Percentiles rank a stretch among this genome's conserved stretches.
Conservation (phyloP, 768 basidiomycete species). For the Steccherinum ochraceum region DNA sequence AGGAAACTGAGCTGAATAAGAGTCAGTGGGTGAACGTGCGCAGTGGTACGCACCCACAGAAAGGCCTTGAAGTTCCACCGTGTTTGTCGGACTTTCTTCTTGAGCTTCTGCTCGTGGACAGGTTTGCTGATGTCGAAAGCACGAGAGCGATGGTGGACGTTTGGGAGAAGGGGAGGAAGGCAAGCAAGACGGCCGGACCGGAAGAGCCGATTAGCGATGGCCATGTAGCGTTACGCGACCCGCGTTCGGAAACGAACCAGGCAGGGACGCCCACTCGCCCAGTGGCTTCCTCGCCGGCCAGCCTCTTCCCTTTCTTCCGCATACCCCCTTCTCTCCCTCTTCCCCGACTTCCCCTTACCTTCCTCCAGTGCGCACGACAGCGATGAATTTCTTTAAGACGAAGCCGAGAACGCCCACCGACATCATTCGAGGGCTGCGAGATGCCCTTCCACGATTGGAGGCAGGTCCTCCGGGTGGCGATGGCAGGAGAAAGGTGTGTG, state of each 20-base stretch:
- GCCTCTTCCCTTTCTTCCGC: too few relatives aligned
- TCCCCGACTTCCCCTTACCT: neutral
- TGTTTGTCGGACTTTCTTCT: neutral
- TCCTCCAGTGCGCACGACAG: neutral
- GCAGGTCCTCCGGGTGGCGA: constrained; percentile 68
- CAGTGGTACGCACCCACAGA: too few relatives aligned
- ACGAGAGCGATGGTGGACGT: neutral
- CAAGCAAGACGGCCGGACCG: neutral
- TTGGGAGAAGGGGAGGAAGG: neutral
- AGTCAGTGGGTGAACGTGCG: neutral
- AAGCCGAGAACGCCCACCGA: constrained; percentile 86
- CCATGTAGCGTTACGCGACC: neutral
- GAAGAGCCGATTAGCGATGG: neutral
- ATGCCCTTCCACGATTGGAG: constrained; percentile 75
- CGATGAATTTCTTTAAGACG: constrained; percentile 95
- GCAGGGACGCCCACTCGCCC: neutral
- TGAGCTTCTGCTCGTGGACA: neutral
- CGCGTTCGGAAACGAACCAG: neutral
- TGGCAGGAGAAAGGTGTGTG: constrained; percentile 68
- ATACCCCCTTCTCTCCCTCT: neutral
- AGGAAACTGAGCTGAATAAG: neutral
- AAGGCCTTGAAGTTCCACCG: neutral
- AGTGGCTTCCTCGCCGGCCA: neutral
- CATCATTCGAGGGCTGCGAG: constrained; percentile 74
- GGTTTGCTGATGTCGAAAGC: neutral